Evolutionary conservation across 352 stramenopile species (phyloP).

Genomic region (Phytophthora crassamura): DNA sequence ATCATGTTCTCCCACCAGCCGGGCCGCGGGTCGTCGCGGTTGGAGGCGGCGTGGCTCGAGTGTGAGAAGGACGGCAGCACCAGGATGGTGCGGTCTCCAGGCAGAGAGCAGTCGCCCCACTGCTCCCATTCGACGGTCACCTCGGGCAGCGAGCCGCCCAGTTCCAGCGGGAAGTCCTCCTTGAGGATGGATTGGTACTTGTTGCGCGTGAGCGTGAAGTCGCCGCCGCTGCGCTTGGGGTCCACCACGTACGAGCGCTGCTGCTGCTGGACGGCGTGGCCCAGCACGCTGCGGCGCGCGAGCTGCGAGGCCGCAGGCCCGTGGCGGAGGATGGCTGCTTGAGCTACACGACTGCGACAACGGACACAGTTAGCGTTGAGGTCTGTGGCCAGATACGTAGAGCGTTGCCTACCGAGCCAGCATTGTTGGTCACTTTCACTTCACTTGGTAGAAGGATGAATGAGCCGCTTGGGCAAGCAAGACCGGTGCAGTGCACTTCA

Average conservation of each 20-base stretch:
- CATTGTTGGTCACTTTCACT: slow-evolving; percentile 15
- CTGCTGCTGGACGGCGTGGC: slow-evolving; percentile 12
- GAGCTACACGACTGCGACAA: slow-evolving; percentile 14
- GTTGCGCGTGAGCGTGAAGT: slow-evolving; percentile 59
- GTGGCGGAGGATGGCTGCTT: slow-evolving; percentile 11
- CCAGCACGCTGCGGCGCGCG: slow-evolving; percentile 10
- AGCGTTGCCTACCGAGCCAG: slow-evolving; percentile 15
- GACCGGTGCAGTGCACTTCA: too few species aligned
- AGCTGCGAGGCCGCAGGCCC: slow-evolving; percentile 9
- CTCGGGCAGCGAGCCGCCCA: slow-evolving; percentile 65
- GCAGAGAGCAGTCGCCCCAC: slow-evolving; percentile 78
- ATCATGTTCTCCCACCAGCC: slow-evolving; percentile 93
- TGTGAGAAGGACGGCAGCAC: slow-evolving; percentile 90
- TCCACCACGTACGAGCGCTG: slow-evolving; percentile 53
- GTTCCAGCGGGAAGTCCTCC: slow-evolving; percentile 63
- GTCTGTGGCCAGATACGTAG: neutral
- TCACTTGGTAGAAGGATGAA: slow-evolving; percentile 17
- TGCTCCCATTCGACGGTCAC: slow-evolving; percentile 80
- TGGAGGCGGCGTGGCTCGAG: slow-evolving; percentile 83
- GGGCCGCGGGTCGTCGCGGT: slow-evolving; percentile 76
- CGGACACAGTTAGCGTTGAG: neutral
- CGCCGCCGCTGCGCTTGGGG: slow-evolving; percentile 29
- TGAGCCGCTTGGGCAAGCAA: slow-evolving; percentile 2
- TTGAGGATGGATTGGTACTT: slow-evolving; percentile 77
- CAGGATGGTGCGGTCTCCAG: slow-evolving; percentile 77